Base-by-base conservation (phyloP, 208 protist species). In the Strigomonas oncopelti region DNA sequence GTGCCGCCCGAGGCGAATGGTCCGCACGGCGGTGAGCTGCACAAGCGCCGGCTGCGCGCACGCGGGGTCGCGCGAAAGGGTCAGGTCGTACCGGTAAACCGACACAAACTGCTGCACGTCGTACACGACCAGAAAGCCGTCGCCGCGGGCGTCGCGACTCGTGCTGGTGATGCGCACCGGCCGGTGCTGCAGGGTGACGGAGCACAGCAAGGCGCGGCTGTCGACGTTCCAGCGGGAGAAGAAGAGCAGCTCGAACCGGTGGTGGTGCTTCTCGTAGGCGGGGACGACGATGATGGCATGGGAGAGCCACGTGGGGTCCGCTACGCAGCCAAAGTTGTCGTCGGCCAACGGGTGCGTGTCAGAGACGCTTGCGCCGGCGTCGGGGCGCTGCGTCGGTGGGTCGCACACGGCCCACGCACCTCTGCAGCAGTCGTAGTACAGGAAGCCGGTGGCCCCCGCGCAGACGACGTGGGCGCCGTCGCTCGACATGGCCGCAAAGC, bases 261-360 rank as follows among this genome's bases (percentile, higher is more conserved):
- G 73, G 18, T 61, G 57, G 24, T 64, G 61, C 28, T 63, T 65
- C 18, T 69, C 66, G 25, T 69, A 54, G 0, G 67, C 68, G 25
- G 85, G 81, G 5, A 92, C 42, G 7, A 71, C 79, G 14, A 88
- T 68, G 2, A 78, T 67, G 7, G 70, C 27, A 52, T 83, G 68
- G 31, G 66, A 60, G 52, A 94, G 69, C 81, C 85, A 94, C 24
- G 77, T 67, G 1, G 85, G 86, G 48, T 87, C 80, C 0, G 76
- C 76, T 1, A 91, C 72, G 57, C 77, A 87, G 38, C 57, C 65
- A 27, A 86, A 77, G 4, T 60, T 67, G 55, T 64, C 61, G 52
- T 83, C 74, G 22, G 77, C 67, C 27, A 66, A 48, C 38, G 71
- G 64, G 24, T 80, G 56, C 42, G 74, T 69, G 16, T 81, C 65